Evolutionary conservation across 2,329 filamentous ascomycete species (phyloP).

Genomic region (Aureobasidium leucospermi): DNA sequence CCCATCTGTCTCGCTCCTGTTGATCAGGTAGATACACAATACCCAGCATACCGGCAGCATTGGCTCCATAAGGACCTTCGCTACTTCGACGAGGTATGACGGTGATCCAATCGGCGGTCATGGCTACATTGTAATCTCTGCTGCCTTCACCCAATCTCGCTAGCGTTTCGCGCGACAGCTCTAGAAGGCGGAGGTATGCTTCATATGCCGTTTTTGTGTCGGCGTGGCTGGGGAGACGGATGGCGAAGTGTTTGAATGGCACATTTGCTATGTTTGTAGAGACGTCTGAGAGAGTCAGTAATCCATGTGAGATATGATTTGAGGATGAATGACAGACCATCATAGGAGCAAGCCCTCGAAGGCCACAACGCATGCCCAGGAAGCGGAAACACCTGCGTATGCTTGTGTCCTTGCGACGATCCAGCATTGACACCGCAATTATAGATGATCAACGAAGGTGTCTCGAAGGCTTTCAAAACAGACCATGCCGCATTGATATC

Average conservation of each 20-base stretch:
- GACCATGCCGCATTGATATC: conserved; percentile 34
- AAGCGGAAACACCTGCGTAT: conserved; percentile 36
- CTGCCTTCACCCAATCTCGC: conserved; percentile 15
- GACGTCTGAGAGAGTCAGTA: neutral
- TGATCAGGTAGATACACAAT: conserved; percentile 20
- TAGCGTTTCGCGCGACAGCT: neutral
- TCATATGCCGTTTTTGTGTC: conserved; percentile 14
- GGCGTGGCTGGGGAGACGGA: conserved; percentile 2
- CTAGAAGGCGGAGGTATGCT: conserved; percentile 18
- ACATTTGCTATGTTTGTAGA: neutral
- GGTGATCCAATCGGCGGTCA: conserved; percentile 28
- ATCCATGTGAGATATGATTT: too few species aligned
- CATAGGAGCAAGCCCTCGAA: neutral
- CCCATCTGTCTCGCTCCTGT: conserved; percentile 9
- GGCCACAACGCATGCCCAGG: conserved; percentile 24
- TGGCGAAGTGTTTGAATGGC: conserved; percentile 14
- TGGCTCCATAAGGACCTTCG: conserved; percentile 21
- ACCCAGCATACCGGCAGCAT: conserved; percentile 32
- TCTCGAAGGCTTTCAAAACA: conserved; percentile 25
- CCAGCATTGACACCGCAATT: conserved; percentile 41
- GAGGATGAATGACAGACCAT: conserved; percentile 1
- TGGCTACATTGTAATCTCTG: conserved; percentile 29
- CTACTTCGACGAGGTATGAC: conserved; percentile 28
- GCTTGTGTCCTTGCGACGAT: conserved; percentile 39
- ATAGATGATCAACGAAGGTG: conserved; percentile 34